These are phyloP conservation scores for Tetrapisispora phaffii DNA, from an alignment of 805 yeast genomes.

Conservation along the genomic window DNA sequence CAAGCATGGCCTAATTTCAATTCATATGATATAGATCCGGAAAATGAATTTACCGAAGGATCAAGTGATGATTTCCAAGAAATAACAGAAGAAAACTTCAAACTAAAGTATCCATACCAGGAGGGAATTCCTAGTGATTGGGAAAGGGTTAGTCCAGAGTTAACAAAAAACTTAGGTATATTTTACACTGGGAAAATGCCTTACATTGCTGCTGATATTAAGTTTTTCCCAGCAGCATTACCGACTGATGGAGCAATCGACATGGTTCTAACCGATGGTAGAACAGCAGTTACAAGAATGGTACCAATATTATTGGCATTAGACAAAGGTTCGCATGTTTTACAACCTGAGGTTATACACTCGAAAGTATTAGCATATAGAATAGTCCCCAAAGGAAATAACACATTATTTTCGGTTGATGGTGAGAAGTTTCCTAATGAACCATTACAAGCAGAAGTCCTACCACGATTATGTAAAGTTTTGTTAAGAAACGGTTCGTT, in stretches of 20 bases:
- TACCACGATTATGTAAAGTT: conserved; percentile 55
- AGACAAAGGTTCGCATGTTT: conserved; percentile 70
- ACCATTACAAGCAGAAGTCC: conserved; percentile 75
- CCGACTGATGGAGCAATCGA: conserved; percentile 88
- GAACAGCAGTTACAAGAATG: conserved; percentile 47
- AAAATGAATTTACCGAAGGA: neutral
- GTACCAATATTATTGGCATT: conserved; percentile 49
- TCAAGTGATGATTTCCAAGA: neutral
- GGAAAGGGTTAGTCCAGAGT: conserved; percentile 43
- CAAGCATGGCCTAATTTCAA: neutral
- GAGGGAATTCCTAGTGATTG: conserved; percentile 57
- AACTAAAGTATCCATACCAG: conserved; percentile 33
- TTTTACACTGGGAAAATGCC: conserved; percentile 94
- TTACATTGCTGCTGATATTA: conserved; percentile 67
- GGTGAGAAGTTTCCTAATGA: conserved; percentile 78
- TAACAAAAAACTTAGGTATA: conserved; percentile 48
- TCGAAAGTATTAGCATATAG: conserved; percentile 71
- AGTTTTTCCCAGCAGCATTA: conserved; percentile 87
- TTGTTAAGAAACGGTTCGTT: conserved; percentile 51
- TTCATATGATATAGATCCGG: neutral
- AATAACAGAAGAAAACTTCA: conserved; percentile 35
- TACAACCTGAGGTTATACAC: conserved; percentile 57
- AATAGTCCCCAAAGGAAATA: conserved; percentile 48
- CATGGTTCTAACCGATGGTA: conserved; percentile 59
- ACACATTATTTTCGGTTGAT: conserved; percentile 65